Percentiles rank a stretch among this genome's conserved stretches.
These are phyloP conservation scores for Dentiscutata heterogama DNA, from an alignment of 371 early-diverging fungal genomes.

Conservation along the genomic window DNA sequence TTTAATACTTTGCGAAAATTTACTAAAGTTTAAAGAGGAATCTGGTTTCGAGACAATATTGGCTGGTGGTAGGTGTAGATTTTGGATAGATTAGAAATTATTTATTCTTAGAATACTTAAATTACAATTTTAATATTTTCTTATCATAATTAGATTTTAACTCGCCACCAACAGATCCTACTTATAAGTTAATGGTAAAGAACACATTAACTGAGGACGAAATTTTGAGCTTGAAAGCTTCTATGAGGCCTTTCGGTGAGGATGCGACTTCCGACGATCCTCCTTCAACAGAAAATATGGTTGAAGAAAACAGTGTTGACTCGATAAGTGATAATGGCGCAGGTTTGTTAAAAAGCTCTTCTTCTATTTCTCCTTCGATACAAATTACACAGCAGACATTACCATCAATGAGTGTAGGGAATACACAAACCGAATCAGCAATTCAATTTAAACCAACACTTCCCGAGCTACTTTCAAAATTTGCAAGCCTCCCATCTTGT, in stretches of 20 bases:
- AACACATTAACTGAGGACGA: background rate
- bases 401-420: background rate
- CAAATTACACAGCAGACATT: background rate
- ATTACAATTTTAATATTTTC: background rate
- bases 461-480: conserved; percentile 4
- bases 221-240: conserved; percentile 1
- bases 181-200: conserved; percentile 23
- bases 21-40: conserved; percentile 12
- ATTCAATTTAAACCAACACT: background rate
- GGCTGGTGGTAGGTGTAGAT: conserved; percentile 33
- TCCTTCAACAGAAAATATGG: background rate
- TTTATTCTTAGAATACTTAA: background rate
- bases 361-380: background rate
- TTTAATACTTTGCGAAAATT: conserved; percentile 5
- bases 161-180: conserved; percentile 34
- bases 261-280: background rate
- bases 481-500: conserved; percentile 9
- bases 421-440: background rate
- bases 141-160: conserved; percentile 28
- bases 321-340: background rate
- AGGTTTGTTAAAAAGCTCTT: too few species aligned
- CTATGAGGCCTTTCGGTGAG: conserved; percentile 10
- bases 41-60: conserved; percentile 17
- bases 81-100: background rate
- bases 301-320: background rate